Evolutionary conservation across 768 basidiomycete species (phyloP).

Genomic region (Dictyophora rubrovolvata): DNA sequence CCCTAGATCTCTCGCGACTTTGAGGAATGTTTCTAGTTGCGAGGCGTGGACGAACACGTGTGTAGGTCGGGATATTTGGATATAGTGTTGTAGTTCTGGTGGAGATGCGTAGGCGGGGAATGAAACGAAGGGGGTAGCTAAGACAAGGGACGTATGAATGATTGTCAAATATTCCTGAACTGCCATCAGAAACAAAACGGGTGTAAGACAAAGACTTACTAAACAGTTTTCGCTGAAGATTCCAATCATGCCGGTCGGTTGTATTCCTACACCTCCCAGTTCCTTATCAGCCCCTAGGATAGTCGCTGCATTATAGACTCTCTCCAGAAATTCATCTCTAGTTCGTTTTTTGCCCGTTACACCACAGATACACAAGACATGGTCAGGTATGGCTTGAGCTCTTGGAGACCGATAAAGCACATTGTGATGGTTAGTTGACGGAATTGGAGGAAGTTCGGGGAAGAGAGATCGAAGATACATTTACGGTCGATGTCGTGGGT

Average conservation of each 20-base stretch:
- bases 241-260: constrained; percentile 50
- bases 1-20: constrained; percentile 25
- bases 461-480: constrained; percentile 53
- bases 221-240: constrained; percentile 60
- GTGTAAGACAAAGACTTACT: constrained; percentile 28
- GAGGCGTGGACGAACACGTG: neutral
- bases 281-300: constrained; percentile 32
- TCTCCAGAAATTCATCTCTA: constrained; percentile 39
- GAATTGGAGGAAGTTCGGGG: constrained; percentile 38
- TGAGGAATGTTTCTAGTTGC: constrained; percentile 10
- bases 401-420: constrained; percentile 45
- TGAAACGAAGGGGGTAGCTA: neutral
- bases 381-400: constrained; percentile 48
- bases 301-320: constrained; percentile 45
- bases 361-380: constrained; percentile 44
- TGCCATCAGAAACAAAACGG: too few relatives aligned
- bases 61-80: neutral
- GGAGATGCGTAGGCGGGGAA: neutral
- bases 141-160: neutral
- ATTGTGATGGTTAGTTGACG: constrained; percentile 45
- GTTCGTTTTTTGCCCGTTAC: constrained; percentile 35
- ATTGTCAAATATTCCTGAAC: neutral
- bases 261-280: constrained; percentile 48
- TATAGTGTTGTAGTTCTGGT: neutral
- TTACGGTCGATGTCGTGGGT: neutral